Evolutionary conservation across 345 rosid species (phyloP), one percentile per base, ranked within the genome.

Genomic region (Conringia planisiliqua): DNA sequence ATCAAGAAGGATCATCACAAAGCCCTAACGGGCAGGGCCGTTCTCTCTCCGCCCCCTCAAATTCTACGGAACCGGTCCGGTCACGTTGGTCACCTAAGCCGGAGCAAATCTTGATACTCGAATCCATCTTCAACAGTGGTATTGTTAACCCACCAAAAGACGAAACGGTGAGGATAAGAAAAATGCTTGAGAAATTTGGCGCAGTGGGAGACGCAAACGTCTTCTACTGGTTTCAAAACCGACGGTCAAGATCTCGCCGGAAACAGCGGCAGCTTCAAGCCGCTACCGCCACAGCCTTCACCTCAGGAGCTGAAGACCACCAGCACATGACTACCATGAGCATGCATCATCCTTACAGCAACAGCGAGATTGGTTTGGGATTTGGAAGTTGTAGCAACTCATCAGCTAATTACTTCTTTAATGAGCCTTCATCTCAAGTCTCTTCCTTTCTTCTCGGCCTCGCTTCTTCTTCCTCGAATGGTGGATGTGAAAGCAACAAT

Each of bases 11-110:
- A 76, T 64, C 80, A 75, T 86, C 80, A 39, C 89, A 80, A 46
- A 74, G 79, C 38, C 79, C 50, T 62, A 38, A 10, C 13, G 7
- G 13, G 7, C 50, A 62, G 2, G 13, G 18, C 13, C 50, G 16
- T 40, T 40, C 66, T 40, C 5, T 22, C 29, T 40, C 66, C 18
- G 47, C 51, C 50, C 29, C 75, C 67, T 77, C 83, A 8, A 80
- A 79, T 54, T 81, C 87, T 44, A 83, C 78, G 14, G 96, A 91
- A 63, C 92, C 96, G 2, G 96, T 91, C 39, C 79, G 98, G 78
- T 88, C 98, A 47, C 80, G 99, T 68, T 95, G 99, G 99, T 91
- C 97, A 35, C 99, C 99, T 7, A 95, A 95, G 80, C 96, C 97
- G 5, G 99, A 95, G 78, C 99, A 95, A 82, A 92, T 95, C 83